Conservation (phyloP, 495 filamentous ascomycete species). For the Monascus purpureus region DNA sequence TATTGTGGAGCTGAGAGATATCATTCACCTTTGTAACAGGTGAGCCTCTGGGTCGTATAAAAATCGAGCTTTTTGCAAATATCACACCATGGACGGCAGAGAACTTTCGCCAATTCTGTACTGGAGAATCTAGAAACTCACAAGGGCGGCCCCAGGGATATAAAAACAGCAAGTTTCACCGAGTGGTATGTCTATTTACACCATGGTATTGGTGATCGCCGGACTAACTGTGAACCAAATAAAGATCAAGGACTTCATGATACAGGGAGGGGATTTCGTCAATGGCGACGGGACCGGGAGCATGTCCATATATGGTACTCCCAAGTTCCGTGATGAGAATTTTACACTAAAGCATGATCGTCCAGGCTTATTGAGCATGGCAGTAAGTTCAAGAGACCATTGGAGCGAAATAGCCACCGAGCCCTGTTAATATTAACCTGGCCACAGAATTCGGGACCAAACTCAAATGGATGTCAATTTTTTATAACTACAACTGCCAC, state of each 20-base stretch:
- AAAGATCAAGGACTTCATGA: constrained; percentile 94
- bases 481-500: constrained; percentile 85
- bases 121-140: constrained; percentile 74
- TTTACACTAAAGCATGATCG: constrained; percentile 66
- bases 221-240: background rate
- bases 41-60: constrained; percentile 80
- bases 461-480: constrained; percentile 94
- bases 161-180: constrained; percentile 88
- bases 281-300: constrained; percentile 87
- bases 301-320: constrained; percentile 72
- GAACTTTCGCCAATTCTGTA: constrained; percentile 96
- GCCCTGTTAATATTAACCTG: constrained; percentile 1
- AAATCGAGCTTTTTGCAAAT: constrained; percentile 84
- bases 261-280: constrained; percentile 92
- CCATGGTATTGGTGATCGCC: background rate
- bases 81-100: constrained; percentile 79
- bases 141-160: constrained; percentile 80
- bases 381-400: constrained; percentile 40
- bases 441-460: constrained; percentile 70
- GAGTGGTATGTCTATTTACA: constrained; percentile 51
- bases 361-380: constrained; percentile 81
- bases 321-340: constrained; percentile 83
- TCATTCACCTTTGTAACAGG: constrained; percentile 37
- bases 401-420: background rate
- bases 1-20: no score